Evolutionary conservation across 768 basidiomycete genomes (phyloP), one percentile per base, ranked within the genome.

Genomic region (Mrakia hoshinonis): DNA sequence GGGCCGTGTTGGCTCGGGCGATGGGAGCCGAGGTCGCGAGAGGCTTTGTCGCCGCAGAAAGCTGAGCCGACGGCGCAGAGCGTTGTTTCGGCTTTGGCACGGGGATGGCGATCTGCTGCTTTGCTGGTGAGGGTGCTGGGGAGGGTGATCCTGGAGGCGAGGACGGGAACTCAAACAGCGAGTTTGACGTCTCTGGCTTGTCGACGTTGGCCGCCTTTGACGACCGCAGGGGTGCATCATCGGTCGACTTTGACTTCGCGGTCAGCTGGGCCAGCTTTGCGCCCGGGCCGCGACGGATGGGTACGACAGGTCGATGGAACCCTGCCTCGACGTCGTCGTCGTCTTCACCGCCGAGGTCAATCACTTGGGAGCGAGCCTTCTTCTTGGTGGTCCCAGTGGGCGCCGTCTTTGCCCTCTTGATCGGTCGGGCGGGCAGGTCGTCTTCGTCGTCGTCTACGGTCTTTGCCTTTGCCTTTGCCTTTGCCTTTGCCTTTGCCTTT

Each of bases 391-490:
- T n/a, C n/a, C n/a, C 22, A 18, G 58, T 22, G 7, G 67, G 22
- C 38, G 26, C 43, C n/a, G 67, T 68, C 39, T 55, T 52, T 11
- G 67, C 67, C 24, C 51, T 55, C 52, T 68, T 68, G 52, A 43
- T n/a, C 20, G 36, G 34, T 47, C 46, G 34, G 11, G 52, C 62
- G 20, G 15, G 49, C 49, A 11, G 49, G 34, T 74, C 67, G n/a
- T 62, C 74, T 26, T 70, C 67, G 4, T 66, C 73, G 6, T 68
- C 73, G 26, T 68, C 48, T 34, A 24, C 58, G 47, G 38, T 70
- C 26, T 43, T 81, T 74, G 78, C 80, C 72, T 80, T 72, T 22
- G 75, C 74, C 43, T 77, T 83, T 69, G 78, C 80, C 26, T 76
- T 78, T 51, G 83, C 81, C 73, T 54, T 62, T 4, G 20, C 22